Base-by-base conservation (phyloP, 495 filamentous ascomycete genomes). In the Penicillium manginii region DNA sequence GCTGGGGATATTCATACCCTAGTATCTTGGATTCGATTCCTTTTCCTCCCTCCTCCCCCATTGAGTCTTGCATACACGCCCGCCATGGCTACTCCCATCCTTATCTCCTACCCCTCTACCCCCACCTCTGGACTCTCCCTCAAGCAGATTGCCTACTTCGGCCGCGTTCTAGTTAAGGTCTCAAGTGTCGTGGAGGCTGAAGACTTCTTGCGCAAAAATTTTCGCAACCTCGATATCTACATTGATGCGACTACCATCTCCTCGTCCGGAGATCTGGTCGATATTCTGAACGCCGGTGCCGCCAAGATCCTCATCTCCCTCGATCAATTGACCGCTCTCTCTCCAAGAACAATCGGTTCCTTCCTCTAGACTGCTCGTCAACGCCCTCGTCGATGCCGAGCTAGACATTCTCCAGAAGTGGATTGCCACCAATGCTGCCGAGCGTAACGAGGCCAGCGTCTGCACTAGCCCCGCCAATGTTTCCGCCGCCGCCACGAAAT, bases 271-370 rank as follows among this genome's bases (percentile, higher is more conserved):
- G 90, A 96, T 60, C 75, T 97, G 18, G 74, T 92, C 50, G 82
- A 89, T 52, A 81, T 98, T 29, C 83, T 98, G 52, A 88, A 98
- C 68, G 84, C 86, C 60, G 94, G 96, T 52, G 91, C 91, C n/a
- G 82, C 85, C 40, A 94, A 88, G 72, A 87, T 96, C 46, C 93
- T 98, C 71, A 87, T 96, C 49, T 79, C 83, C 52, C 79, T 86
- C 48, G 81, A 88, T 46, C 87, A 91, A 75, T 76, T 88, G 61
- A 72, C 78, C 45, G 58, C 73, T 2, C 72, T 89, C 19, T 67
- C 76, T n/a, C 19, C 64, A 76, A 54, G 80, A 84, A 62, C 77
- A 83, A 48, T 79, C 81, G 35, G 71, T 86, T 49, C 79, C 86
- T 54, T 81, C 80, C 12, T 80, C 83, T 43, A 78, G 88, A 17